phyloP scores from a whole-genome alignment of 305 asterid genomes.

The Fraxinus baroniana region DNA sequence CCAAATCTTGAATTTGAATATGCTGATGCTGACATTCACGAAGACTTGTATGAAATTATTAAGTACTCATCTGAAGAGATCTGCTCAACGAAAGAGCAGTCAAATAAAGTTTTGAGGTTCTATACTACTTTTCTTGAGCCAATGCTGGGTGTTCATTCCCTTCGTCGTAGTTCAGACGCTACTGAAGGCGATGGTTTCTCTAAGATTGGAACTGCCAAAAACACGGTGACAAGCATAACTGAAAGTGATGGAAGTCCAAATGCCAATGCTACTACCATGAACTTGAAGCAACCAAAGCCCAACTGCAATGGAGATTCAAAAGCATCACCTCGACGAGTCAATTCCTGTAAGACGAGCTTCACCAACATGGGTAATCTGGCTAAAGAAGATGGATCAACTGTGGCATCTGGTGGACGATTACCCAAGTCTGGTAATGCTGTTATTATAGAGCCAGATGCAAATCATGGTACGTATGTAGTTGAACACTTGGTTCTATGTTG shows the following conservation, averaged over 20 bases:
- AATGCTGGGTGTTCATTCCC: constrained; percentile 69
- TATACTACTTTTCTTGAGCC: constrained; percentile 94
- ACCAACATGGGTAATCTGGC: constrained; percentile 40
- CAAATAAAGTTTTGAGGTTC: constrained; percentile 69
- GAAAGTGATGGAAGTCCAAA: constrained; percentile 69
- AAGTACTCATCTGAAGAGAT: constrained; percentile 91
- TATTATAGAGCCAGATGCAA: constrained; percentile 42
- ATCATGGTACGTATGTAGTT: constrained; percentile 40
- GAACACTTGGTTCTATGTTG: constrained; percentile 10
- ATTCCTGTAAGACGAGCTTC: constrained; percentile 42
- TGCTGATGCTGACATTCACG: constrained; percentile 74
- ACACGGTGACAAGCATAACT: constrained; percentile 33
- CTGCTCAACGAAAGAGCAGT: constrained; percentile 89
- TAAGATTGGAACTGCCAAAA: constrained; percentile 37
- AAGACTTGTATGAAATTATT: constrained; percentile 78
- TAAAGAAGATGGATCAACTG: constrained; percentile 46
- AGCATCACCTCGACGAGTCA: constrained; percentile 46
- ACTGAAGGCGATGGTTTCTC: constrained; percentile 53
- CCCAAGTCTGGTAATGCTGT: constrained; percentile 41
- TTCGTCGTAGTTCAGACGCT: constrained; percentile 46
- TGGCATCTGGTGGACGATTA: constrained; percentile 50
- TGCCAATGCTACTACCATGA: constrained; percentile 44
- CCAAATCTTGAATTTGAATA: constrained; percentile 84
- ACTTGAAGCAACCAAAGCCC: constrained; percentile 52
- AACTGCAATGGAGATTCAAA: constrained; percentile 60